phyloP scores from a whole-genome alignment of 352 stramenopile species.

The Phytophthora sp. region DNA sequence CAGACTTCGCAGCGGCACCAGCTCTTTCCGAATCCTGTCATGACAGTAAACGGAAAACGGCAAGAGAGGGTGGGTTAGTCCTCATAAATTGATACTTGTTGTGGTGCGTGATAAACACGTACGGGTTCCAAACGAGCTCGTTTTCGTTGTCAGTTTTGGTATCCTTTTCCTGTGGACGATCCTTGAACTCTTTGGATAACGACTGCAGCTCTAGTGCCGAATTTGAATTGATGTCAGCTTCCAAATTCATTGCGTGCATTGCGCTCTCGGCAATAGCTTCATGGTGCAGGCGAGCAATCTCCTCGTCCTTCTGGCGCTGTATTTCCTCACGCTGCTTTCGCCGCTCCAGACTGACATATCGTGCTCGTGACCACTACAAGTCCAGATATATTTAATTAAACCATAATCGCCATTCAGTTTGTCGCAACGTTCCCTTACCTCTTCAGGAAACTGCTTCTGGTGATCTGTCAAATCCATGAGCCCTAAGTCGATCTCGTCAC shows the following conservation, averaged over 20 bases:
- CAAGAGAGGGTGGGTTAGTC: slow-evolving; percentile 6
- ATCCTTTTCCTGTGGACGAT: slow-evolving; percentile 60
- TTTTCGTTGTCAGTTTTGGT: slow-evolving; percentile 66
- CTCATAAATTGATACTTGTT: background rate
- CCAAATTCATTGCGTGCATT: slow-evolving; percentile 72
- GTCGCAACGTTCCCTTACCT: slow-evolving; percentile 43
- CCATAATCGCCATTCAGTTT: background rate
- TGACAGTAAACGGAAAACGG: background rate
- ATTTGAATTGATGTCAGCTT: slow-evolving; percentile 66
- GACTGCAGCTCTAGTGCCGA: slow-evolving; percentile 59
- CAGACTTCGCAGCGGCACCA: slow-evolving; percentile 78
- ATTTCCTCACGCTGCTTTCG: slow-evolving; percentile 66
- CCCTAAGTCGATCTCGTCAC: slow-evolving; percentile 82
- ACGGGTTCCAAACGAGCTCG: slow-evolving; percentile 87
- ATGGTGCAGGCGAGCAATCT: slow-evolving; percentile 74
- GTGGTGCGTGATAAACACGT: slow-evolving; percentile 32
- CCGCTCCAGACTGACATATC: slow-evolving; percentile 55
- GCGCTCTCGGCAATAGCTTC: slow-evolving; percentile 76
- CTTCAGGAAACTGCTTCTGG: slow-evolving; percentile 66
- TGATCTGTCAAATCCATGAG: slow-evolving; percentile 77
- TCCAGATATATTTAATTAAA: too few species aligned
- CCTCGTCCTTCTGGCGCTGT: slow-evolving; percentile 68
- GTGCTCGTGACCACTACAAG: slow-evolving; percentile 74
- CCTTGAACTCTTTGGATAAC: slow-evolving; percentile 64
- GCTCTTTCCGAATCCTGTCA: slow-evolving; percentile 73